Evolutionary conservation across 1,139 yeast genomes (phyloP).

Genomic region (Suhomyces panamericanus): DNA sequence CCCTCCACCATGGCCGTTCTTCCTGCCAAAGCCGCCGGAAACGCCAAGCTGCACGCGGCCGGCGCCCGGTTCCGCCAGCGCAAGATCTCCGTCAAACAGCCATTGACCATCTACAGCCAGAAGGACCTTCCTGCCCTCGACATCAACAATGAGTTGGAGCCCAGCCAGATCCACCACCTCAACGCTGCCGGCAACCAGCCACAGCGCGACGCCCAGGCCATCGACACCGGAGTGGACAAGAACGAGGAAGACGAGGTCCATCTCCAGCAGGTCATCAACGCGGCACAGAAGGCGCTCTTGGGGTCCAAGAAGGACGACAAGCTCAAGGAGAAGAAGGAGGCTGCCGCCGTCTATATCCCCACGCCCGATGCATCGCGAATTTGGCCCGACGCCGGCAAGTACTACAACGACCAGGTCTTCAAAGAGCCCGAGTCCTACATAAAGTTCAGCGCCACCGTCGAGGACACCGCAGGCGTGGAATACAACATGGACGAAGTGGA

Average conservation of each 20-base stretch:
- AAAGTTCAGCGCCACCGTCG: constrained; percentile 90
- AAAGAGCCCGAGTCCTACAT: constrained; percentile 77
- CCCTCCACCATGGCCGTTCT: constrained; percentile 18
- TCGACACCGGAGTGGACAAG: constrained; percentile 98
- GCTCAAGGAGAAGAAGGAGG: constrained; percentile 35
- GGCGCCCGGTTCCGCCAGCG: constrained; percentile 86
- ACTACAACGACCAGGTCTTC: constrained; percentile 64
- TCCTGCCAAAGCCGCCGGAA: constrained; percentile 28
- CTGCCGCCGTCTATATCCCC: constrained; percentile 71
- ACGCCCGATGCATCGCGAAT: constrained; percentile 91
- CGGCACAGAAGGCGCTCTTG: constrained; percentile 63
- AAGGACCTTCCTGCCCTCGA: constrained; percentile 80
- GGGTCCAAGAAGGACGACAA: constrained; percentile 28
- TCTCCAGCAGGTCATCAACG: constrained; percentile 84
- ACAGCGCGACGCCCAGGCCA: constrained; percentile 83
- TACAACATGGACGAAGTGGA: constrained; percentile 92
- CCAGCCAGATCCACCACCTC: constrained; percentile 46
- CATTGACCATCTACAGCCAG: constrained; percentile 76
- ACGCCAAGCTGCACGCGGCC: constrained; percentile 38
- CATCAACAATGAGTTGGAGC: constrained; percentile 43
- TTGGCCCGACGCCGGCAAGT: constrained; percentile 77
- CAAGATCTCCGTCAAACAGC: constrained; percentile 86
- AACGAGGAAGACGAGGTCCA: constrained; percentile 97
- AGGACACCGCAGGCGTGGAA: constrained; percentile 83
- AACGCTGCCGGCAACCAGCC: constrained; percentile 47